A percentile compares a stretch with the other conserved stretches of the same genome.
Conservation (phyloP, 805 yeast species). For the Hanseniaspora occidentalis region DNA sequence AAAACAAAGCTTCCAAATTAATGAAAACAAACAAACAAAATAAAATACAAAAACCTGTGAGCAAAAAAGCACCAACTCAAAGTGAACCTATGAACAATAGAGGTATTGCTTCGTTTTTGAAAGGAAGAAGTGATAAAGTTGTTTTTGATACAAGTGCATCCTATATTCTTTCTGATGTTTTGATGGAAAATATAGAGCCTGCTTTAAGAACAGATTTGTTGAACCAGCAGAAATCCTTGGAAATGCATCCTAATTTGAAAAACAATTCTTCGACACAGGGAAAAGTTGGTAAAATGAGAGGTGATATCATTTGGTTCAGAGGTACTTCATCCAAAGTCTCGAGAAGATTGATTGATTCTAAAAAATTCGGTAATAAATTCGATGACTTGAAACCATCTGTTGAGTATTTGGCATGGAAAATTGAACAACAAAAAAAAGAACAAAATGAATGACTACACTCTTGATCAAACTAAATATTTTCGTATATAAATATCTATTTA, state of each 20-base stretch:
- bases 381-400: slow-evolving; percentile 49
- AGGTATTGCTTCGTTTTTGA: slow-evolving; percentile 4
- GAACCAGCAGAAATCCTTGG: neutral
- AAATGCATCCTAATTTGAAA: neutral
- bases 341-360: slow-evolving; percentile 26
- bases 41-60: neutral
- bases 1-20: too few species aligned
- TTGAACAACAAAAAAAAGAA: neutral
- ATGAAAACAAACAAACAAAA: neutral
- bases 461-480: too few species aligned
- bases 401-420: slow-evolving; percentile 53
- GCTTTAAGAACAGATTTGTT: slow-evolving; percentile 24
- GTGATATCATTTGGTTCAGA: slow-evolving; percentile 52
- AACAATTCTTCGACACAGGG: neutral
- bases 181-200: slow-evolving; percentile 23
- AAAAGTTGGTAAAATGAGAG: slow-evolving; percentile 13
- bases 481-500: too few species aligned
- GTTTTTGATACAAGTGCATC: slow-evolving; percentile 19
- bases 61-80: slow-evolving; percentile 21
- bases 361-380: slow-evolving; percentile 7
- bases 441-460: too few species aligned
- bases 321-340: slow-evolving; percentile 46
- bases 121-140: slow-evolving; percentile 12
- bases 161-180: slow-evolving; percentile 16
- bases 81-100: slow-evolving; percentile 19